phyloP scores from a whole-genome alignment of 1,284 basidiomycete genomes.

The Kalmanozyma brasiliensis region DNA sequence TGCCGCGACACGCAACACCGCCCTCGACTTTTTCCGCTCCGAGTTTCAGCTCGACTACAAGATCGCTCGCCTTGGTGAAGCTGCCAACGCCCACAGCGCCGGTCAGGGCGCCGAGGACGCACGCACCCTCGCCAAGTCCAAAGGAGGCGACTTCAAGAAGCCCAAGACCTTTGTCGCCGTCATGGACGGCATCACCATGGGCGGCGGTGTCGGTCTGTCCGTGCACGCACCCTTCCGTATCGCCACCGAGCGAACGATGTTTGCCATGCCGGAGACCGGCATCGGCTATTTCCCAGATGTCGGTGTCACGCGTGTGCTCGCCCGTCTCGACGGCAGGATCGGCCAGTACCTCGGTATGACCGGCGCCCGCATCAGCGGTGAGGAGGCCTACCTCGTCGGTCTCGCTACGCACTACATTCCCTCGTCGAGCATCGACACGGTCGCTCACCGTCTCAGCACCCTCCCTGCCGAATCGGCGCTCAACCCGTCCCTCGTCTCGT shows the following conservation, averaged over 20 bases:
- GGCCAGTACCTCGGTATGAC: constrained; percentile 96
- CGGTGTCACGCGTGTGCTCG: constrained; percentile 88
- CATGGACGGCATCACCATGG: constrained; percentile 78
- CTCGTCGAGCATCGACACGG: constrained; percentile 44
- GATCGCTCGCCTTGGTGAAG: constrained; percentile 73
- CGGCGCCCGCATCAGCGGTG: constrained; percentile 69
- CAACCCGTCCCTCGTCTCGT: constrained; percentile 40
- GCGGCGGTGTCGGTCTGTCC: constrained; percentile 91
- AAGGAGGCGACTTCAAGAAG: constrained; percentile 32
- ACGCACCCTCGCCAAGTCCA: constrained; percentile 30
- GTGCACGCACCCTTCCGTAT: constrained; percentile 90
- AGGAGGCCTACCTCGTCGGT: constrained; percentile 62
- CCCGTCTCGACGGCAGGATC: constrained; percentile 87
- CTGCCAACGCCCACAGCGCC: constrained; percentile 71
- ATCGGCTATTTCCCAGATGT: constrained; percentile 79
- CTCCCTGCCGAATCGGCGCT: constrained; percentile 48
- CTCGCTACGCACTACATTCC: constrained; percentile 64
- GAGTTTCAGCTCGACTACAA: constrained; percentile 94
- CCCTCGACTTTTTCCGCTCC: constrained; percentile 86
- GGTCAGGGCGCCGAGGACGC: constrained; percentile 40
- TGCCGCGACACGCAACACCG: constrained; percentile 70
- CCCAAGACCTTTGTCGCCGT: constrained; percentile 85
- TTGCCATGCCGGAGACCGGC: constrained; percentile 82
- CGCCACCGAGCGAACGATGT: constrained; percentile 87
- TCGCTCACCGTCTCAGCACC: constrained; percentile 52